A percentile compares a stretch with the other conserved stretches of the same genome.
Conservation (phyloP, 1,284 basidiomycete genomes). For the Wallemia hederae region DNA sequence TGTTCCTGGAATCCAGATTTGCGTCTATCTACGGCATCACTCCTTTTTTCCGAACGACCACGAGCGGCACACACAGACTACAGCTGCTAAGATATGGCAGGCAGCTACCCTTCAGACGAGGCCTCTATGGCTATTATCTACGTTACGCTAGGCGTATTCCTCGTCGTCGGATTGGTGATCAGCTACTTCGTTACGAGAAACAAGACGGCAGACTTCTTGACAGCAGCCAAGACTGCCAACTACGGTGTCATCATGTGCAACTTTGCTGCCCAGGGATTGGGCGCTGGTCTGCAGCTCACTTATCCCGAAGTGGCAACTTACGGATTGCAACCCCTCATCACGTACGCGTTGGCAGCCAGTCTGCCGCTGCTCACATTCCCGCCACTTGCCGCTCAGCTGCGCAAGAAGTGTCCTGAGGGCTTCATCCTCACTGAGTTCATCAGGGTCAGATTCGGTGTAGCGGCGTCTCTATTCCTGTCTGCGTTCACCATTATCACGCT, state of each 20-base stretch:
- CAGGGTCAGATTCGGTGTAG: slow-evolving; percentile 11
- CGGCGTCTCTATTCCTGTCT: background rate
- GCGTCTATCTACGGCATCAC: no score
- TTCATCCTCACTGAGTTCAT: slow-evolving; percentile 15
- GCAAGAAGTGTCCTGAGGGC: slow-evolving; percentile 13
- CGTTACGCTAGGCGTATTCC: background rate
- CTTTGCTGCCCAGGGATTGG: background rate
- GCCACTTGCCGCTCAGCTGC: slow-evolving; percentile 14
- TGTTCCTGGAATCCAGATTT: no score
- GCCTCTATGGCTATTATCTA: background rate
- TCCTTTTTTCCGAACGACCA: background rate
- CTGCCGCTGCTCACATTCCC: slow-evolving; percentile 8
- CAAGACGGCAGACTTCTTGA: background rate
- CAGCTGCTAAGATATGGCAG: background rate
- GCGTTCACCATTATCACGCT: background rate
- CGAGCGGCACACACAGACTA: background rate
- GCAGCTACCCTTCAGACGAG: background rate
- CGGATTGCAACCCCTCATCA: background rate
- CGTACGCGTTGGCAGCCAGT: background rate
- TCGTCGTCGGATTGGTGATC: background rate
- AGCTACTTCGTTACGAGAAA: background rate
- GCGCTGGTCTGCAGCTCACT: background rate
- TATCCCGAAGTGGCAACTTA: background rate
- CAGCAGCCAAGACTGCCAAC: background rate
- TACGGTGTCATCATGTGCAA: background rate